Evolutionary conservation across 148 eudicot genomes (phyloP).

Genomic region (Rhododendron molle): DNA sequence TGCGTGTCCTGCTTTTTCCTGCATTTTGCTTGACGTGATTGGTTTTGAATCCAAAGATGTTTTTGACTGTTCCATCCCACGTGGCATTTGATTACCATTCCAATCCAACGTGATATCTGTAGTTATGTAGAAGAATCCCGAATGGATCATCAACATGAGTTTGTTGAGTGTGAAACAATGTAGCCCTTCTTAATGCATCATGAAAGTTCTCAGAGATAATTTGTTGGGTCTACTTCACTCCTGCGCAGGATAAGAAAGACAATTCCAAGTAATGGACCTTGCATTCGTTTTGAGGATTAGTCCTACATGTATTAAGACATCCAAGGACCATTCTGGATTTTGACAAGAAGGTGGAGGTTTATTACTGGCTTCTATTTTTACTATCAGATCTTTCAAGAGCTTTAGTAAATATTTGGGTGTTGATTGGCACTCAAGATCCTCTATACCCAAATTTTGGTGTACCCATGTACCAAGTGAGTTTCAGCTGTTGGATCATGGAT

Average conservation of each 20-base stretch:
- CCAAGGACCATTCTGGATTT: not conserved
- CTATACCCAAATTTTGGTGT: not conserved
- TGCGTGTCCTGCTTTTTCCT: not conserved
- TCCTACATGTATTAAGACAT: not conserved
- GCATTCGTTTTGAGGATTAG: not conserved
- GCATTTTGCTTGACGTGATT: not conserved
- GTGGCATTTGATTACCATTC: not conserved
- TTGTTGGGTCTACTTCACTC: not conserved
- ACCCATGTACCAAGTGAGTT: not conserved
- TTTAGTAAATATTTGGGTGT: not conserved
- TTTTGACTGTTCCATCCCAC: not conserved
- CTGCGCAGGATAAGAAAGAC: not conserved
- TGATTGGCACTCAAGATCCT: not conserved
- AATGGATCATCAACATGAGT: not conserved
- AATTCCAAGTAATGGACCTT: not conserved
- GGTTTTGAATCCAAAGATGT: not conserved
- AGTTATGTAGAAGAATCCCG: not conserved
- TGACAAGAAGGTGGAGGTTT: not conserved
- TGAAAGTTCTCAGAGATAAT: not conserved
- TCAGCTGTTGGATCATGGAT: no score
- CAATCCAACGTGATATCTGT: not conserved
- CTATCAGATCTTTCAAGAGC: not conserved
- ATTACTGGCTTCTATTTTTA: not conserved
- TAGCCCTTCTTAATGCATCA: not conserved
- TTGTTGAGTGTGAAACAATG: not conserved